Conservation (phyloP, 768 basidiomycete genomes). For the Phlebiopsis gigantea region DNA sequence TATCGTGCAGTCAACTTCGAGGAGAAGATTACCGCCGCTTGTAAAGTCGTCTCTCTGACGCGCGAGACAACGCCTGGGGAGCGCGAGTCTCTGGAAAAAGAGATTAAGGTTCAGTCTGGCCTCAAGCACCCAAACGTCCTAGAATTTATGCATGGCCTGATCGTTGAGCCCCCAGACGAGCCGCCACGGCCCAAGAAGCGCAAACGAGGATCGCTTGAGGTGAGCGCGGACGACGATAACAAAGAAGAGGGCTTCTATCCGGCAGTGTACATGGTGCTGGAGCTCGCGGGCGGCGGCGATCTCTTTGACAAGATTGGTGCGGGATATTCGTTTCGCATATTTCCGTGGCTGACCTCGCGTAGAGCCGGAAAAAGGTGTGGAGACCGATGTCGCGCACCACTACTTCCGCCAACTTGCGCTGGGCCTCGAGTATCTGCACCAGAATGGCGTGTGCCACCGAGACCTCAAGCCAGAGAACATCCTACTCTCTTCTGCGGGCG, state of each 20-base stretch:
- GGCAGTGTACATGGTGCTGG: conserved; percentile 89
- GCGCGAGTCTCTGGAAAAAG: conserved; percentile 82
- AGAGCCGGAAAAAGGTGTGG: conserved; percentile 90
- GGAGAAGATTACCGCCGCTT: conserved; percentile 71
- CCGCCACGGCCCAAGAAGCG: conserved; percentile 18
- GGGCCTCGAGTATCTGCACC: conserved; percentile 84
- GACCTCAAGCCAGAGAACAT: conserved; percentile 98
- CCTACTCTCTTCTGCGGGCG: conserved; percentile 76
- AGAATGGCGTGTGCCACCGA: conserved; percentile 89
- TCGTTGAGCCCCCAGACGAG: conserved; percentile 53
- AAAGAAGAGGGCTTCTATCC: conserved; percentile 46
- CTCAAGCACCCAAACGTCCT: conserved; percentile 79
- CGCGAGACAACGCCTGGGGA: conserved; percentile 58
- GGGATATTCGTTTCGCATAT: conserved; percentile 21
- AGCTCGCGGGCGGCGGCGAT: conserved; percentile 90
- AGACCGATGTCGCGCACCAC: conserved; percentile 81
- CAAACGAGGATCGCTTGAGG: conserved; percentile 9
- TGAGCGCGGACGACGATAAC: background rate
- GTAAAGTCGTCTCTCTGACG: conserved; percentile 74
- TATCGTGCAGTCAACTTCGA: conserved; percentile 73
- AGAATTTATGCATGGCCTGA: conserved; percentile 73
- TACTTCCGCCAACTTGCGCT: conserved; percentile 84
- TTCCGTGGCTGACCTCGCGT: background rate
- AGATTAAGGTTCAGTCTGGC: conserved; percentile 82
- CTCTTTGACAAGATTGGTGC: conserved; percentile 97